A percentile compares a stretch with the other conserved stretches of the same genome.
Conservation (phyloP, 2,329 filamentous ascomycete species). For the Colletotrichum navitas region DNA sequence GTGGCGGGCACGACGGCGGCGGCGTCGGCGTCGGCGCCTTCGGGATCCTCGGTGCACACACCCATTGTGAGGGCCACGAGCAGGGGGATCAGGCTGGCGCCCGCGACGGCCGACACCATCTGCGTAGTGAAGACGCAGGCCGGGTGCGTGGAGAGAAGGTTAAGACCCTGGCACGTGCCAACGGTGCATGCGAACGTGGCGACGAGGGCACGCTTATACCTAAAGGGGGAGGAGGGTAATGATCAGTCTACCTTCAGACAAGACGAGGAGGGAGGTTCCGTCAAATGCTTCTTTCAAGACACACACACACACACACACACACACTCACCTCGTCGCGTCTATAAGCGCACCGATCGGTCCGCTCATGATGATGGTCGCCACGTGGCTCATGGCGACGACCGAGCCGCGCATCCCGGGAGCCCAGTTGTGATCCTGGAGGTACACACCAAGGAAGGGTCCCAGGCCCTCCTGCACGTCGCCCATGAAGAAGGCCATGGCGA, state of each 20-base stretch:
- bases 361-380: constrained; percentile 29
- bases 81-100: constrained; percentile 29
- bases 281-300: neutral
- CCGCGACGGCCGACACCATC: constrained; percentile 34
- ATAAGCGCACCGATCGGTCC: constrained; percentile 36
- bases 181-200: constrained; percentile 27
- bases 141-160: constrained; percentile 30
- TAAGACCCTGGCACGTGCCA: constrained; percentile 29
- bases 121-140: constrained; percentile 32
- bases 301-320: constrained; percentile 12
- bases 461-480: constrained; percentile 35
- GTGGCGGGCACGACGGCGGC: no score
- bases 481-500: constrained; percentile 37
- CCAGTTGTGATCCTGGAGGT: constrained; percentile 34
- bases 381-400: constrained; percentile 22
- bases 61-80: constrained; percentile 26
- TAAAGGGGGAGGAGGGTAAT: neutral
- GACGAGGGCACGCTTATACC: constrained; percentile 30
- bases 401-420: constrained; percentile 30
- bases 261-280: no score
- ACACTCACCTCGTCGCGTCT: constrained; percentile 35
- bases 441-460: constrained; percentile 34
- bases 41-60: neutral
- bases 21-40: neutral
- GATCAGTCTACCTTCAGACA: neutral